Evolutionary conservation across 2,329 filamentous ascomycete genomes (phyloP).

Genomic region (Stemphylium beticola): DNA sequence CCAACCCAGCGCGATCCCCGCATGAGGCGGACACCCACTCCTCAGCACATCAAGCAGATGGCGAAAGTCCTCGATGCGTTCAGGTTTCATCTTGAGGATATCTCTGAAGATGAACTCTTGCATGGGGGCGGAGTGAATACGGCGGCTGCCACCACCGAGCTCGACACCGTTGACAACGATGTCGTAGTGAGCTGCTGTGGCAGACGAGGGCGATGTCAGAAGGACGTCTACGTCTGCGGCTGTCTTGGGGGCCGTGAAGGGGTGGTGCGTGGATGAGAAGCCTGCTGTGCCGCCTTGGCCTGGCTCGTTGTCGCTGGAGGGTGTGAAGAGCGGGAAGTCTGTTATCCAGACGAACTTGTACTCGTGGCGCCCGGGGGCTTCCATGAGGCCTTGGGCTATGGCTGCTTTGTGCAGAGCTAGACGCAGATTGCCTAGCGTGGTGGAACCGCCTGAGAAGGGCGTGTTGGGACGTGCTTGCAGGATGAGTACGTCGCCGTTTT

Average conservation of each 20-base stretch:
- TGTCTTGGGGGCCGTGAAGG: conserved; percentile 87
- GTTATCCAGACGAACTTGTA: conserved; percentile 84
- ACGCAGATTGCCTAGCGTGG: conserved; percentile 73
- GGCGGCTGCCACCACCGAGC: conserved; percentile 87
- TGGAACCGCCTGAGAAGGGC: conserved; percentile 75
- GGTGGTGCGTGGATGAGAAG: conserved; percentile 88
- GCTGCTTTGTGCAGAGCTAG: conserved; percentile 72
- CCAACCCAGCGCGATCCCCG: conserved; percentile 90
- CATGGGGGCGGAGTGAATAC: conserved; percentile 84
- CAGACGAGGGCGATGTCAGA: conserved; percentile 71
- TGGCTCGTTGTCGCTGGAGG: conserved; percentile 66
- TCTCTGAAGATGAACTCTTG: conserved; percentile 86
- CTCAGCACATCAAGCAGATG: conserved; percentile 83
- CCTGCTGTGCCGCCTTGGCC: conserved; percentile 84
- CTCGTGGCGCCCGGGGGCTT: conserved; percentile 53
- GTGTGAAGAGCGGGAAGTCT: conserved; percentile 92
- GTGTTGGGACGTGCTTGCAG: conserved; percentile 76
- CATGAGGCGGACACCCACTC: conserved; percentile 91
- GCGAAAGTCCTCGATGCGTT: conserved; percentile 78
- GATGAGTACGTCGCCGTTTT: conserved; percentile 76
- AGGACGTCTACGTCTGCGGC: conserved; percentile 76
- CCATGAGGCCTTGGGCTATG: conserved; percentile 66
- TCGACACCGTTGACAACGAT: conserved; percentile 95
- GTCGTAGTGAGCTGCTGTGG: conserved; percentile 89
- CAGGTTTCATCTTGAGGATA: conserved; percentile 76